A percentile compares a stretch with the other conserved stretches of the same genome.
Evolutionary conservation across 352 stramenopile genomes (phyloP).

Genomic region (Elongisporangium prolatum): DNA sequence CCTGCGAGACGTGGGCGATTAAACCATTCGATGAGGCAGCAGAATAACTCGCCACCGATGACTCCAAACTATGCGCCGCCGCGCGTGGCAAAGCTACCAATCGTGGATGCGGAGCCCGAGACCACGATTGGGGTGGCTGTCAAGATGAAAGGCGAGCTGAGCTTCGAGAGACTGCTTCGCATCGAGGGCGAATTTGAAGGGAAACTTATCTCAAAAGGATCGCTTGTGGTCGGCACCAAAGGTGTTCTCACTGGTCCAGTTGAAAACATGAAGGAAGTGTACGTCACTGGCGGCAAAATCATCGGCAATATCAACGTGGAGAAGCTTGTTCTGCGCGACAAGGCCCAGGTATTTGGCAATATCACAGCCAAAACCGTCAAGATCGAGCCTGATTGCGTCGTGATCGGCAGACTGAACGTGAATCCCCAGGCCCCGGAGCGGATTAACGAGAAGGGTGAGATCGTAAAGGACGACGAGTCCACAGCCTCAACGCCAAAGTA

Average conservation of each 20-base stretch:
- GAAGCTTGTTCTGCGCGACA: conserved; percentile 80
- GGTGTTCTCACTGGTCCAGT: conserved; percentile 78
- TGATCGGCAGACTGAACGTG: conserved; percentile 83
- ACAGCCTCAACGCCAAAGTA: conserved; percentile 8
- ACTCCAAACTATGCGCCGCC: conserved; percentile 53
- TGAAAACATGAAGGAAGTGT: conserved; percentile 86
- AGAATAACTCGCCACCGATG: conserved; percentile 49
- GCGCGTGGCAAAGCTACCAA: conserved; percentile 50
- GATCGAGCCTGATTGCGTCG: conserved; percentile 85
- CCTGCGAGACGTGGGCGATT: conserved; percentile 53
- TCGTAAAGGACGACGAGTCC: conserved; percentile 48
- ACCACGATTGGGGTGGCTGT: conserved; percentile 78
- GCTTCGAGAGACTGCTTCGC: conserved; percentile 84
- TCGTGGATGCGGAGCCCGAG: conserved; percentile 72
- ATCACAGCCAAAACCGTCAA: conserved; percentile 87
- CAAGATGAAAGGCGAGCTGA: conserved; percentile 89
- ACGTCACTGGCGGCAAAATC: conserved; percentile 82
- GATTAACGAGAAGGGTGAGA: conserved; percentile 82
- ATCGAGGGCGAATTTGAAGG: conserved; percentile 90
- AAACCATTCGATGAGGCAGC: conserved; percentile 41
- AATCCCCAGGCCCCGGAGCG: conserved; percentile 80
- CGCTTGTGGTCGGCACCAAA: conserved; percentile 81
- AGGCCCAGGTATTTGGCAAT: conserved; percentile 86
- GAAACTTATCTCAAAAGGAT: conserved; percentile 85
- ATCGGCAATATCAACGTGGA: conserved; percentile 85